Percentiles rank a stretch among this genome's conserved stretches.
Evolutionary conservation across 495 filamentous ascomycete genomes (phyloP).

Genomic region (Cercophora samala): DNA sequence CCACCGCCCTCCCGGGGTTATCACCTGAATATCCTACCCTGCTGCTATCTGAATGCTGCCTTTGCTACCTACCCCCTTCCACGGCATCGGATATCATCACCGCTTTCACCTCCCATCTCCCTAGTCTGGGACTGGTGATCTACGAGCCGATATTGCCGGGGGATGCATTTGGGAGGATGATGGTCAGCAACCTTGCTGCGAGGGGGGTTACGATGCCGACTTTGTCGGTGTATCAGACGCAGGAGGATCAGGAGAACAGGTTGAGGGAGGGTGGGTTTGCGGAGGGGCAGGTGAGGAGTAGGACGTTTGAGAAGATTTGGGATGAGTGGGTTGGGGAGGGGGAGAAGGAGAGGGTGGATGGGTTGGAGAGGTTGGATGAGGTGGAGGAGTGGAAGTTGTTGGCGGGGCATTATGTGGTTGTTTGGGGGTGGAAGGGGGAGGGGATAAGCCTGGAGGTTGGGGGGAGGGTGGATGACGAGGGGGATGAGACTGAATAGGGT

Average conservation of each 20-base stretch:
- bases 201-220: constrained; percentile 83
- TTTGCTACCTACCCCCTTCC: constrained; percentile 72
- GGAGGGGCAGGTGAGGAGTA: constrained; percentile 53
- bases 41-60: constrained; percentile 87
- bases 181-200: constrained; percentile 87
- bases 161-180: constrained; percentile 82
- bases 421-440: constrained; percentile 60
- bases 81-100: constrained; percentile 61
- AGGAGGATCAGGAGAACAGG: constrained; percentile 63
- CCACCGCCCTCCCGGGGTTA: constrained; percentile 31
- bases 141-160: constrained; percentile 86
- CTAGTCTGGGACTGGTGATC: constrained; percentile 62
- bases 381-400: constrained; percentile 91
- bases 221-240: constrained; percentile 62
- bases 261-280: constrained; percentile 54
- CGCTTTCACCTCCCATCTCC: constrained; percentile 59
- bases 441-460: constrained; percentile 27
- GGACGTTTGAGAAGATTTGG: constrained; percentile 74
- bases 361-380: constrained; percentile 87
- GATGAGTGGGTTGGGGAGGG: constrained; percentile 61
- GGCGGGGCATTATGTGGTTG: constrained; percentile 84
- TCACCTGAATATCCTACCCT: constrained; percentile 64
- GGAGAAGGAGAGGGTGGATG: constrained; percentile 79
- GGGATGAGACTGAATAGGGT: constrained; percentile 15
- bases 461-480: background rate